A percentile compares a stretch with the other conserved stretches of the same genome.
Conservation (phyloP, 2,329 filamentous ascomycete genomes). For the Cytospora piceicola region DNA sequence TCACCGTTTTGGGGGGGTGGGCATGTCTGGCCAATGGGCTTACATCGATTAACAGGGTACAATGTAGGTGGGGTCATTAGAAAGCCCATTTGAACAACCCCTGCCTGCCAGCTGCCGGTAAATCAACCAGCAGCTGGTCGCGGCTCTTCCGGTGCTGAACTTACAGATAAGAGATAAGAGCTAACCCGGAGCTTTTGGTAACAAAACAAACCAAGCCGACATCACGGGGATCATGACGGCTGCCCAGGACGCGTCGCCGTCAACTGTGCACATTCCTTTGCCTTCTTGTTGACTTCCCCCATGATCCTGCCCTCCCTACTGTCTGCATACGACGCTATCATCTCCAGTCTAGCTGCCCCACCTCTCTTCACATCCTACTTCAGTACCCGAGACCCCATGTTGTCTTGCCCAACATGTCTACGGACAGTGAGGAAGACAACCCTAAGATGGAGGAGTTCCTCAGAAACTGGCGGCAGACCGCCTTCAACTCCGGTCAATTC, state of each 20-base stretch:
- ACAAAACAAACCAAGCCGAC: not conserved
- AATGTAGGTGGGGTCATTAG: not conserved
- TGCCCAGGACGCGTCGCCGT: not conserved
- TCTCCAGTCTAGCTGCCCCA: constrained; percentile 15
- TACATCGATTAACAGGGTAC: not conserved
- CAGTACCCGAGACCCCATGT: constrained; percentile 12
- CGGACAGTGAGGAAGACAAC: constrained; percentile 28
- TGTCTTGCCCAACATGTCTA: constrained; percentile 28
- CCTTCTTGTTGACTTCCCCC: not conserved
- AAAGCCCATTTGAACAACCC: not conserved
- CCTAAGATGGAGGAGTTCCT: constrained; percentile 84
- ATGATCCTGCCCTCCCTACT: constrained; percentile 1
- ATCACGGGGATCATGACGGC: not conserved
- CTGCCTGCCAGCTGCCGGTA: not conserved
- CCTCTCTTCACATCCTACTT: not conserved
- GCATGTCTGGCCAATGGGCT: not conserved
- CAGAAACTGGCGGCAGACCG: constrained; percentile 92
- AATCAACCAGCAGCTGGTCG: not conserved
- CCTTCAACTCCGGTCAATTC: constrained; percentile 93
- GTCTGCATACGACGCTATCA: constrained; percentile 4
- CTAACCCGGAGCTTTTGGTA: not conserved
- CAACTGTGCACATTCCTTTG: constrained; percentile 4
- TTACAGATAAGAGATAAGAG: not conserved
- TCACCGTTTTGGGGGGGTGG: too few species aligned
- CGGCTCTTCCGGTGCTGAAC: not conserved